These are phyloP conservation scores for Rhodomyrtus psidioides DNA, from an alignment of 441 rosid species.

Conservation along the genomic window DNA sequence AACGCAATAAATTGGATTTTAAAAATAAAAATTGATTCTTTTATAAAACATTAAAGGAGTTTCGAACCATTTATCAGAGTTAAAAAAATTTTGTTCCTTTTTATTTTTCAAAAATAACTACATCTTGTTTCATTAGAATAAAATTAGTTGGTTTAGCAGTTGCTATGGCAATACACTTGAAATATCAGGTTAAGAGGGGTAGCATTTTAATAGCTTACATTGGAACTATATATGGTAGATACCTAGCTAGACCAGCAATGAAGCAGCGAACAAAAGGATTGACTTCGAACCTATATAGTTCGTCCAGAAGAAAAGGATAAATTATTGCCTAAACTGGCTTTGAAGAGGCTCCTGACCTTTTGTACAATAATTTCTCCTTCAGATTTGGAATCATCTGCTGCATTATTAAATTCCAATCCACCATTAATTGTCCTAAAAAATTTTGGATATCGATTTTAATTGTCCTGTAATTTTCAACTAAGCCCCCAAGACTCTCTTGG, in stretches of 20 bases:
- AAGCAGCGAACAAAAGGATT: too few relatives aligned
- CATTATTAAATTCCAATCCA: background rate
- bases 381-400: background rate
- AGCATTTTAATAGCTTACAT: too few relatives aligned
- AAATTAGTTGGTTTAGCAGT: background rate
- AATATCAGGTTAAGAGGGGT: too few relatives aligned
- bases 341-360: background rate
- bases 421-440: background rate
- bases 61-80: background rate
- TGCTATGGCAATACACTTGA: too few relatives aligned
- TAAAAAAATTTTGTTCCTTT: background rate
- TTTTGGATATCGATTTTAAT: background rate
- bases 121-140: background rate
- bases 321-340: background rate
- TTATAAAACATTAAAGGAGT: background rate
- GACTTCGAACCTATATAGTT: too few relatives aligned
- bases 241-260: too few relatives aligned
- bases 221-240: too few relatives aligned
- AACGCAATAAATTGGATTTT: background rate
- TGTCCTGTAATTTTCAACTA: background rate
- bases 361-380: background rate
- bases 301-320: too few relatives aligned
- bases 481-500: background rate
- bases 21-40: background rate
- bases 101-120: background rate